Evolutionary conservation across 345 rosid species (phyloP), one percentile per base, ranked within the genome.

Genomic region (Lagerstroemia speciosa): DNA sequence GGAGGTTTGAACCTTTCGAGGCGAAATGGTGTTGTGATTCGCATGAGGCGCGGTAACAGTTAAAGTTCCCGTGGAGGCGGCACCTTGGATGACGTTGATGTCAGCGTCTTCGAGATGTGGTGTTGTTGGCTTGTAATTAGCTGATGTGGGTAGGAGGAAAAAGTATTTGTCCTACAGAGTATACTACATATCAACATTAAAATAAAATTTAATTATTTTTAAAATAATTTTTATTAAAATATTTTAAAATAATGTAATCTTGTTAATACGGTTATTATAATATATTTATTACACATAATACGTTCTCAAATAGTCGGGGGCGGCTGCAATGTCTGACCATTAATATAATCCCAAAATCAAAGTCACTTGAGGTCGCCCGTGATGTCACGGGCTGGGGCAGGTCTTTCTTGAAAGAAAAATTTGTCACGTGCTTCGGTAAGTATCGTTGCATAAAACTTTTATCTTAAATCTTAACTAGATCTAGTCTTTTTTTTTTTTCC

Each of bases 1-100:
- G 58, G 58, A 52, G 62, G 12, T 63, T 79, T 65, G 72, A 41
- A 15, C 34, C 43, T 34, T 46, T 66, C 75, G 74, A 80, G 83
- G 84, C 64, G 46, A 8, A 27, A 9, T 17, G 17, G 45, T 0
- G 5, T 14, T 8, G 33, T 29, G 30, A 27, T 58, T 58, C 17
- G 62, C 32, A 27, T 33, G 10, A 26, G 61, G 29, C 2, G 61
- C n/a, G 61, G 61, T 24, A 20, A 53, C 61, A 22, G 61, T 53
- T 53, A 3, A n/a, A 30, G 61, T 24, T 8, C 48, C 30, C 61
- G 61, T 53, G 61, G 62, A 34, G 45, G 62, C 62, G 62, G 62
- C 62, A 0, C 9, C 33, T 10, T 58, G 34, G 14, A 57, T 57
- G 62, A 26, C 32, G 62, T 57, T 52, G 62, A 41, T 12, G 45